Conservation (phyloP, 2,329 filamentous ascomycete species). For the Verticillium klebahnii region DNA sequence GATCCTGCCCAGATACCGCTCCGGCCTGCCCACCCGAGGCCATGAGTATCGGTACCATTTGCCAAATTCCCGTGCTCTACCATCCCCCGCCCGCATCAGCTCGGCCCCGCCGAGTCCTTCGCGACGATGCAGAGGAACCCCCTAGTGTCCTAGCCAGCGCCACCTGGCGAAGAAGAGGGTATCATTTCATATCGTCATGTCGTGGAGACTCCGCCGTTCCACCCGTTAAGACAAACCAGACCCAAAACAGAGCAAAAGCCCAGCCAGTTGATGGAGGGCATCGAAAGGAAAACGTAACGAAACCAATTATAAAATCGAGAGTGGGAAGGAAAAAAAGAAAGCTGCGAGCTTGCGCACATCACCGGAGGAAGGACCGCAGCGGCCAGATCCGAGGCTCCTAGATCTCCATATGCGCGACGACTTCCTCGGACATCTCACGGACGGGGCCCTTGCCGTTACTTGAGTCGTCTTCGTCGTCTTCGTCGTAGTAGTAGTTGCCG, state of each 20-base stretch:
- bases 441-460: conserved; percentile 38
- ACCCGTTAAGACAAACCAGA: background rate
- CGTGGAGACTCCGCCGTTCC: background rate
- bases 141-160: conserved; percentile 9
- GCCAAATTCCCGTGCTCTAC: conserved; percentile 1
- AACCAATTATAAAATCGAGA: background rate
- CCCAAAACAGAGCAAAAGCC: conserved; percentile 2
- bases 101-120: background rate
- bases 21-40: background rate
- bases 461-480: conserved; percentile 33
- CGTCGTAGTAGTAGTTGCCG: conserved; percentile 39
- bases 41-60: conserved; percentile 6
- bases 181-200: conserved; percentile 5
- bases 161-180: conserved; percentile 12
- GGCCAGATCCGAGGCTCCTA: conserved; percentile 23
- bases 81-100: background rate
- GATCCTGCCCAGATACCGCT: background rate
- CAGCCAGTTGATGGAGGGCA: conserved; percentile 2
- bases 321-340: background rate
- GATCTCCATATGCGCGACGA: conserved; percentile 59
- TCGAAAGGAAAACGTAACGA: background rate
- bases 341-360: background rate
- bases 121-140: background rate
- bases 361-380: background rate
- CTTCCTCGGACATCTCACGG: conserved; percentile 58